These are phyloP conservation scores for Mycena rosella DNA, from an alignment of 768 basidiomycete species.

Conservation along the genomic window DNA sequence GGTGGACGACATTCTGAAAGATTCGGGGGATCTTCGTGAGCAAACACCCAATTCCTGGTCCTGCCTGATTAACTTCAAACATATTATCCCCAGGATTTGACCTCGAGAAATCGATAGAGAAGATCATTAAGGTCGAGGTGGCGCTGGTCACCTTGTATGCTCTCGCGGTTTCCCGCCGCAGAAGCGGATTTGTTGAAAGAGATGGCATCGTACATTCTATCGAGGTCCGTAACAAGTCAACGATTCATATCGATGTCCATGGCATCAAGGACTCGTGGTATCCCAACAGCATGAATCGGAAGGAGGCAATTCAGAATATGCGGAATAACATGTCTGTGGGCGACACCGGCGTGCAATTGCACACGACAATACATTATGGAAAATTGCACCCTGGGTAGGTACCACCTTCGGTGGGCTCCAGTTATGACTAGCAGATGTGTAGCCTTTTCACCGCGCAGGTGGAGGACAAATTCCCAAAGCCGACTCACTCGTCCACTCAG, in stretches of 20 bases:
- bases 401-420: slow-evolving; percentile 11
- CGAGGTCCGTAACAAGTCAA: not conserved
- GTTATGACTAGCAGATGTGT: not conserved
- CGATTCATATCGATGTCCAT: slow-evolving; percentile 6
- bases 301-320: slow-evolving; percentile 8
- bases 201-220: not conserved
- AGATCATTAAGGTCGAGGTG: slow-evolving; percentile 8
- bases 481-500: not conserved
- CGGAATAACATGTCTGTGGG: not conserved
- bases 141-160: not conserved
- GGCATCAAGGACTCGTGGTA: slow-evolving; percentile 5
- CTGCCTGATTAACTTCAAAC: slow-evolving; percentile 16
- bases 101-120: not conserved
- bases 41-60: slow-evolving; percentile 13
- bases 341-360: not conserved
- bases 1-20: not conserved
- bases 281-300: not conserved
- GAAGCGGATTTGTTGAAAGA: not conserved
- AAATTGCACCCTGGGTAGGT: slow-evolving; percentile 10
- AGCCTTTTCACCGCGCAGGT: not conserved
- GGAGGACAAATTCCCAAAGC: slow-evolving; percentile 1
- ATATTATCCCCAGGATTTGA: slow-evolving; percentile 12
- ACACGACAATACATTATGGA: slow-evolving; percentile 4
- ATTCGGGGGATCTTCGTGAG: not conserved
- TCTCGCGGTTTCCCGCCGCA: slow-evolving; percentile 12